Evolutionary conservation across 2,329 filamentous ascomycete genomes (phyloP), one percentile per base, ranked within the genome.

Genomic region (Colletotrichum aenigma): DNA sequence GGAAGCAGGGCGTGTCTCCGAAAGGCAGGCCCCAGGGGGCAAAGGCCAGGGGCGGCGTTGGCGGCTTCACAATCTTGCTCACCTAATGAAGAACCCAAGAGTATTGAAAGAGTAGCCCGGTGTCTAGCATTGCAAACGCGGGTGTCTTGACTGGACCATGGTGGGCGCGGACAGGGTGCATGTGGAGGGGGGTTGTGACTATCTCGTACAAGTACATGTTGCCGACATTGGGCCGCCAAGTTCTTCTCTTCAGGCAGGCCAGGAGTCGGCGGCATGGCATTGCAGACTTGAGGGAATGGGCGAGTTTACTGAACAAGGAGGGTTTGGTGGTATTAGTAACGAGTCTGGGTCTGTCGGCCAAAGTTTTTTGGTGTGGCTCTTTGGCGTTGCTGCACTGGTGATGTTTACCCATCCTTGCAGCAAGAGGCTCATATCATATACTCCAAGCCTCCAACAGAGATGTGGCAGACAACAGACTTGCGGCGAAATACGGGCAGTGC

Each of bases 1-100:
- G 58, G 58, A 69, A 28, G 26, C 13, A 71, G 32, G 43, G 60
- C 34, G 60, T 30, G 62, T 28, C 24, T 30, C 26, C 55, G 36
- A 26, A 26, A 26, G 66, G 24, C 48, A 68, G 70, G 58, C 32
- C 56, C 72, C 26, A 43, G 38, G 28, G 58, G 10, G 28, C 18
- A 16, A 28, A 38, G 52, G 32, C 48, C 58, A 66, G 62, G 43
- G 58, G 69, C 56, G 62, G 56, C 55, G 69, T 55, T 21, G 62
- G 73, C 62, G 32, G 38, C 55, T 34, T 75, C 26, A 74, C 26
- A 69, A 66, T 69, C 58, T 68, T 66, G 74, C 65, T 76, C 74
- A 74, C 70, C 28, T 60, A 74, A 60, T 65, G 32, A 60, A 38
- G 30, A 60, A 76, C 28, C 9, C 13, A 10, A 28, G 38, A 52